phyloP scores from a whole-genome alignment of 2,329 filamentous ascomycete genomes.

The Ophioceras dolichostomum region DNA sequence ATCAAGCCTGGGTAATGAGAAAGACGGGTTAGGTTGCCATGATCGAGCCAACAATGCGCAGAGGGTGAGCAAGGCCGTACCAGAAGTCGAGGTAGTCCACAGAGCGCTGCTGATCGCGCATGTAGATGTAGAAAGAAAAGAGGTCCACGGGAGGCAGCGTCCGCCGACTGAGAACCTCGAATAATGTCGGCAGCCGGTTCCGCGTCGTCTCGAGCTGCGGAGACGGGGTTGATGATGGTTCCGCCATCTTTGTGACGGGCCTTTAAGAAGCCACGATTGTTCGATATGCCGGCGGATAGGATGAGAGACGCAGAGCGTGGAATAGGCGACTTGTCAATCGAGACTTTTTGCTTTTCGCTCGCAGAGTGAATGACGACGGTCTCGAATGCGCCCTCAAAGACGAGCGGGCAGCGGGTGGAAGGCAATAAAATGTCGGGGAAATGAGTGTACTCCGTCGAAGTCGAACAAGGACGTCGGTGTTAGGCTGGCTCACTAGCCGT shows the following conservation, averaged over 20 bases:
- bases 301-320: constrained; percentile 1
- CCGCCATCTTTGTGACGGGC: constrained; percentile 25
- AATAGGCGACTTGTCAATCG: neutral
- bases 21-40: constrained; percentile 8
- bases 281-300: constrained; percentile 1
- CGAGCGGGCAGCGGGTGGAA: too few species aligned
- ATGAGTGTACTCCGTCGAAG: neutral
- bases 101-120: constrained; percentile 95
- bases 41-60: neutral
- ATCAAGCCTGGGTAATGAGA: constrained; percentile 69
- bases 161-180: constrained; percentile 86
- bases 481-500: neutral
- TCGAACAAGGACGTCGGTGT: neutral
- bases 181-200: constrained; percentile 84
- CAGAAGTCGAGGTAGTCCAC: constrained; percentile 98
- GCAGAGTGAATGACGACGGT: too few species aligned
- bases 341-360: neutral
- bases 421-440: neutral
- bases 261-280: too few species aligned
- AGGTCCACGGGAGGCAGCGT: constrained; percentile 94
- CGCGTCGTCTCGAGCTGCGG: constrained; percentile 50
- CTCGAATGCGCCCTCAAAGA: too few species aligned
- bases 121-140: constrained; percentile 99
- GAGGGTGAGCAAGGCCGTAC: constrained; percentile 36
- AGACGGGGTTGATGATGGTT: constrained; percentile 29